phyloP scores from a whole-genome alignment of 2,329 filamentous ascomycete species.

The Ophiocordyceps sinensis region DNA sequence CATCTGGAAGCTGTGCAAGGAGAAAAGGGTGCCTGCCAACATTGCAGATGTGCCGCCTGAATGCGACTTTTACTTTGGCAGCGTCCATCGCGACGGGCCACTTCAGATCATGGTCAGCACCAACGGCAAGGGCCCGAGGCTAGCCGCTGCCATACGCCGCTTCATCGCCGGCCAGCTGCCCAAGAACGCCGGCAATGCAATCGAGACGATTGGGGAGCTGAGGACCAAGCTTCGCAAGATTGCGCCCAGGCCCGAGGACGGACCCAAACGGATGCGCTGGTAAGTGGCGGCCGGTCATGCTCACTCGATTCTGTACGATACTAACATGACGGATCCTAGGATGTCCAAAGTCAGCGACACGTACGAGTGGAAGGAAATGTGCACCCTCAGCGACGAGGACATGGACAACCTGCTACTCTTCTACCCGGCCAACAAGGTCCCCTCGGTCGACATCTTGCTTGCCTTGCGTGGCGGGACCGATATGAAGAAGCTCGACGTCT shows the following conservation, averaged over 20 bases:
- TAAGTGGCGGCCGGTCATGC: constrained; percentile 22
- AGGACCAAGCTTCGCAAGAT: constrained; percentile 64
- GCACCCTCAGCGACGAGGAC: constrained; percentile 65
- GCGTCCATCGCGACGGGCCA: constrained; percentile 85
- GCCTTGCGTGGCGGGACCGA: constrained; percentile 34
- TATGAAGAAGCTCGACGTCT: constrained; percentile 34
- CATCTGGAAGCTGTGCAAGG: constrained; percentile 90
- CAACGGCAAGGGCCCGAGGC: constrained; percentile 85
- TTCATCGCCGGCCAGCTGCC: constrained; percentile 69
- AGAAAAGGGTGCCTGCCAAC: constrained; percentile 72
- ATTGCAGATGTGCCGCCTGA: constrained; percentile 94
- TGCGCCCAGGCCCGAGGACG: constrained; percentile 58
- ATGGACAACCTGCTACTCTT: constrained; percentile 74
- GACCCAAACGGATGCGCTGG: constrained; percentile 85
- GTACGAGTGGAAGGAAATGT: constrained; percentile 75
- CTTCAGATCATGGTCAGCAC: constrained; percentile 98
- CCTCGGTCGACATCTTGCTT: constrained; percentile 37
- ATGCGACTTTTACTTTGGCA: constrained; percentile 98
- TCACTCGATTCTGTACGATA: not conserved
- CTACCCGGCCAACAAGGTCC: constrained; percentile 46
- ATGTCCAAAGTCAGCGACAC: constrained; percentile 85
- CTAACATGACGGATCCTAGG: constrained; percentile 29
- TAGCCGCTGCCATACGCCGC: constrained; percentile 74
- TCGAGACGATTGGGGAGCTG: constrained; percentile 69
- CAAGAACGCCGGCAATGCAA: constrained; percentile 67